Evolutionary conservation across 208 protist species (phyloP), one percentile per base, ranked within the genome.

Genomic region (Leishmania arabica): DNA sequence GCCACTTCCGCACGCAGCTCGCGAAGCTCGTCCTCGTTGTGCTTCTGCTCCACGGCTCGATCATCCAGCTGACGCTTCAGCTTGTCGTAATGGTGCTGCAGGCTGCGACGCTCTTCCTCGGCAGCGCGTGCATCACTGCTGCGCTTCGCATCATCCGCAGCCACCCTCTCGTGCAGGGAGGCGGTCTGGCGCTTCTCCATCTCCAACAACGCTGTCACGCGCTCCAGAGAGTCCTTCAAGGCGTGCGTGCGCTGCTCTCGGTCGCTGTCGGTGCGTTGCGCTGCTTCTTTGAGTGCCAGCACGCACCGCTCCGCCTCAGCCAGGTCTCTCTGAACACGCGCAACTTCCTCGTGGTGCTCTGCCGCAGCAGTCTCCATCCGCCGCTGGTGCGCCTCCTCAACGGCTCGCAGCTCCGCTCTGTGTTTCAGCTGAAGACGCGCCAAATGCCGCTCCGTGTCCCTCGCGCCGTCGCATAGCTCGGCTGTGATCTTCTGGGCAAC

Each of bases 21-120:
- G 5, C 91, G 91, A 74, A 91, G 78, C 84, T 94, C 91, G 27
- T 88, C 91, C 76, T 94, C 93, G 79, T 56, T 75, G 81, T 91
- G 83, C 47, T 84, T 80, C 68, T 84, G 60, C 77, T 90, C 88
- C 73, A 82, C 82, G 3, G 68, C 47, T 9, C 81, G 78, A 60
- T 95, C 90, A 31, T 91, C 75, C 27, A 95, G 78, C 54, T 85
- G 88, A 5, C 84, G 85, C 70, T 84, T 60, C 9, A 88, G 75
- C 31, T 85, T 84, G 69, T 92, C 88, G 66, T 85, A 75, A 60
- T 85, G 82, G 53, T 80, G 83, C 53, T 84, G 78, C 54, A 88
- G 66, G 0, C 60, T 42, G 6, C 77, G 75, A 31, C 77, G 85
- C 82, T 89, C 88, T 71, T 93, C 89, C 54, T 84, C 45, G 24